Base-by-base conservation (phyloP, 495 filamentous ascomycete species). In the Penicillium angulare region DNA sequence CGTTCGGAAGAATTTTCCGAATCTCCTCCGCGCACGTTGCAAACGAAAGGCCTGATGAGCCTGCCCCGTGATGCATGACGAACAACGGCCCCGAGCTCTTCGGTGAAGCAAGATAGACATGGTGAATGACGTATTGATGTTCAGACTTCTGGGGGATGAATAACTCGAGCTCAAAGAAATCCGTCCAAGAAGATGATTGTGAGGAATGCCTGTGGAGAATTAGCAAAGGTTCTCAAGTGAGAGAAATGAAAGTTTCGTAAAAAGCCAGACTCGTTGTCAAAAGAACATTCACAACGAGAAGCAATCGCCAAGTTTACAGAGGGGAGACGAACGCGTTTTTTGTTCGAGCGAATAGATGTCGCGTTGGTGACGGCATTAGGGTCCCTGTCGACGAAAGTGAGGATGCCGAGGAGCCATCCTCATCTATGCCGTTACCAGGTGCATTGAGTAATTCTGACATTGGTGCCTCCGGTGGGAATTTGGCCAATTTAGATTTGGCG, bases 311-410 rank as follows among this genome's bases (percentile, higher is more conserved):
- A n/a, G n/a, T n/a, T n/a, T n/a, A n/a, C n/a, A 43, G 27, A 26
- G 34, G 54, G 50, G 36, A 57, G 39, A 75, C 66, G 56, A 64
- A 87, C 86, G 81, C 76, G 60, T 79, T 47, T 43, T 52, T 75
- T 36, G 85, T 80, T 54, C 85, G 76, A 6, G 86, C 86, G 69
- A 90, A 90, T 48, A 90, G 67, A 55, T 86, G 83, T 46, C 85
- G 81, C 32, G 80, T 85, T 2, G 86, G 82, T 7, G 87, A 88
- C 3, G 93, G 93, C 44, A 89, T 84, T 44, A 97, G 77, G 18
- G 95, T 98, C 20, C 88, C 89, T 24, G 90, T 90, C 0, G 92
- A 96, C 15, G 92, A 96, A 22, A 85, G 78, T 9, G 89, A 93
- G 2, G 85, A 87, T 24, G 56, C 32, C 0, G 85, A 87, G 10